Conservation (phyloP, 768 basidiomycete species). For the Hericium erinaceus region DNA sequence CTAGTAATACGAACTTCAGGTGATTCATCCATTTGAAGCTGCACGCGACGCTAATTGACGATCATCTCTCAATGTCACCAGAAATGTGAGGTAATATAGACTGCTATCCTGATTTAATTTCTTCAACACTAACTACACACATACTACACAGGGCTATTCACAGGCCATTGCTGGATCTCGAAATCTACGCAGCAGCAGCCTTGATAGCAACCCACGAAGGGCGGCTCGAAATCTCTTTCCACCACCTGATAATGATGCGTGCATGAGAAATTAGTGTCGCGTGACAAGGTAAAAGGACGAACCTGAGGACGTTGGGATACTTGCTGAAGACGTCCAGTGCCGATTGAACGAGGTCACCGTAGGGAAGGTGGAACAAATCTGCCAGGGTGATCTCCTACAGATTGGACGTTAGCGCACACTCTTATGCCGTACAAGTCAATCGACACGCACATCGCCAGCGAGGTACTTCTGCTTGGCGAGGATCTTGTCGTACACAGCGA, state of each 20-base stretch:
- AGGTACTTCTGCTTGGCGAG: constrained; percentile 45
- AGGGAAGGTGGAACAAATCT: constrained; percentile 50
- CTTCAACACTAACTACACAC: too few species aligned
- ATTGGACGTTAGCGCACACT: neutral
- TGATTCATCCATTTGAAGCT: too few species aligned
- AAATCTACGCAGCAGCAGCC: constrained; percentile 18
- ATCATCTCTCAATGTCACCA: too few species aligned
- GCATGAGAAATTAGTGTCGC: neutral
- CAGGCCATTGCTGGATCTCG: too few species aligned
- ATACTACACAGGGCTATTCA: too few species aligned
- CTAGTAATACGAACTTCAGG: too few species aligned
- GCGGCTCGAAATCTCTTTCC: constrained; percentile 36
- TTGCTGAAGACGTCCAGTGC: constrained; percentile 24
- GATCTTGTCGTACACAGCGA: constrained; percentile 48
- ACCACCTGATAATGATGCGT: constrained; percentile 31
- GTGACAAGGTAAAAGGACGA: neutral
- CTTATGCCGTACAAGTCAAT: neutral
- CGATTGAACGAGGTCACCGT: constrained; percentile 22
- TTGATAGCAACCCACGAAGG: constrained; percentile 41
- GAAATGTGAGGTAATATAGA: too few species aligned
- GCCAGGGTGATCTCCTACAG: constrained; percentile 38
- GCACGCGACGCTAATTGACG: too few species aligned
- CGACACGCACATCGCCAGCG: constrained; percentile 29
- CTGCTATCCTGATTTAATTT: too few species aligned
- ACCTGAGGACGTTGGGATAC: constrained; percentile 38